Conservation (phyloP, 495 filamentous ascomycete genomes). For the Tuber umbilicatum region DNA sequence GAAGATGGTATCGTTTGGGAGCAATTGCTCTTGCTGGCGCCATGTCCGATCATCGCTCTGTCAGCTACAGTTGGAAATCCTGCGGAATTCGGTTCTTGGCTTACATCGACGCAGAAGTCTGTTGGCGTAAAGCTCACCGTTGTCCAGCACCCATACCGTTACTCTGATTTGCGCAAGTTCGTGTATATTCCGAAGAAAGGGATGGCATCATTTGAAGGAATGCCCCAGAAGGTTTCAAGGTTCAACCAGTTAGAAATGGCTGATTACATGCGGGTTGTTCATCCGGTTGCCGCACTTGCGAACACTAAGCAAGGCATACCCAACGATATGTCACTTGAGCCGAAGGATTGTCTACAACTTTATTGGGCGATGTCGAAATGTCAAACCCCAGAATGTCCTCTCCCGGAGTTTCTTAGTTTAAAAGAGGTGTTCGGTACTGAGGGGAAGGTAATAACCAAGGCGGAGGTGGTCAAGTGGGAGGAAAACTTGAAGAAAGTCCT, state of each 20-base stretch:
- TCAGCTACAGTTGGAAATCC: slow-evolving; percentile 77
- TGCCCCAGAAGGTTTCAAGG: slow-evolving; percentile 16
- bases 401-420: slow-evolving; percentile 51
- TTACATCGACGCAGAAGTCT: slow-evolving; percentile 52
- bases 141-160: slow-evolving; percentile 60
- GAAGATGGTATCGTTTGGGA: slow-evolving; percentile 80
- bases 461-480: slow-evolving; percentile 61
- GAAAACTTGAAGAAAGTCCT: slow-evolving; percentile 53
- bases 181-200: slow-evolving; percentile 49
- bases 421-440: slow-evolving; percentile 41
- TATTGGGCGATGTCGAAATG: slow-evolving; percentile 56
- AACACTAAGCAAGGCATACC: slow-evolving; percentile 55
- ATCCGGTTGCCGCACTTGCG: slow-evolving; percentile 58
- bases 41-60: slow-evolving; percentile 71
- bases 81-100: slow-evolving; percentile 60
- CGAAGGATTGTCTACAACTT: slow-evolving; percentile 60
- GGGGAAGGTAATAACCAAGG: slow-evolving; percentile 50
- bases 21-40: slow-evolving; percentile 64
- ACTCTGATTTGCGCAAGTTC: slow-evolving; percentile 70
- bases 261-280: slow-evolving; percentile 44
- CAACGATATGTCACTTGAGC: slow-evolving; percentile 61
- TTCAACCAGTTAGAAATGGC: slow-evolving; percentile 27
- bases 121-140: slow-evolving; percentile 55
- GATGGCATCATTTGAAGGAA: slow-evolving; percentile 18
- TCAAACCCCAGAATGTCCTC: slow-evolving; percentile 47